Evolutionary conservation across 129 eudicot genomes (phyloP).

Genomic region (Apium graveolens): DNA sequence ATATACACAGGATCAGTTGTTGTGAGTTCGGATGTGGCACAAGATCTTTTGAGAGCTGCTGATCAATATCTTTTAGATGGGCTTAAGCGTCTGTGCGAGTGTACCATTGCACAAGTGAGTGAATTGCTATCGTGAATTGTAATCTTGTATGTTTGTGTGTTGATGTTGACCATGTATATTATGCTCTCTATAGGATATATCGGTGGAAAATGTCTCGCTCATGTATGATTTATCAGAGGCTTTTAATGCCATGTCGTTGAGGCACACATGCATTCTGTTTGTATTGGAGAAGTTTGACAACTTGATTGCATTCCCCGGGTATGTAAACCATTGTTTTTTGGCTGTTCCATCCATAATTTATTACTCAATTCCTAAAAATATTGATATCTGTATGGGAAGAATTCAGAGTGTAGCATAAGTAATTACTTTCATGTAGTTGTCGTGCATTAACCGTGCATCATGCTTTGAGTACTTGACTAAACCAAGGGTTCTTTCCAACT

Average conservation of each 20-base stretch:
- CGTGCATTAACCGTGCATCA: not conserved
- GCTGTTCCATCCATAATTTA: not conserved
- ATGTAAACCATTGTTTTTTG: conserved; percentile 12
- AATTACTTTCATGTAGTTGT: not conserved
- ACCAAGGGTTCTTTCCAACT: not conserved
- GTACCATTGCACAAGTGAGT: conserved; percentile 72
- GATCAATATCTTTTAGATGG: conserved; percentile 95
- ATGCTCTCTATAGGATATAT: conserved; percentile 44
- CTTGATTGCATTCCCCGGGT: conserved; percentile 58
- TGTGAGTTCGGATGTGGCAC: conserved; percentile 63
- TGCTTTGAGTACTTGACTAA: not conserved
- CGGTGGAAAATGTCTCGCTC: conserved; percentile 50
- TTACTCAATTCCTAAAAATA: not conserved
- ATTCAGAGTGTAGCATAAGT: not conserved
- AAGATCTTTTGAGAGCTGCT: conserved; percentile 85
- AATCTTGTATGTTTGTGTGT: not conserved
- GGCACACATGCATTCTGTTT: conserved; percentile 66
- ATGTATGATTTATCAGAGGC: conserved; percentile 89
- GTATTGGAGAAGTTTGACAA: conserved; percentile 56
- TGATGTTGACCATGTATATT: conserved; percentile 1
- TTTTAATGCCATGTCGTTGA: conserved; percentile 57
- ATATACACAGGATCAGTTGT: conserved; percentile 90
- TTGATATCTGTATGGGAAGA: not conserved
- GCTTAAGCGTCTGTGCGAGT: conserved; percentile 87
- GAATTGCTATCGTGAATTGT: not conserved